Evolutionary conservation across 768 basidiomycete species (phyloP).

Genomic region (Royoungia palumana): DNA sequence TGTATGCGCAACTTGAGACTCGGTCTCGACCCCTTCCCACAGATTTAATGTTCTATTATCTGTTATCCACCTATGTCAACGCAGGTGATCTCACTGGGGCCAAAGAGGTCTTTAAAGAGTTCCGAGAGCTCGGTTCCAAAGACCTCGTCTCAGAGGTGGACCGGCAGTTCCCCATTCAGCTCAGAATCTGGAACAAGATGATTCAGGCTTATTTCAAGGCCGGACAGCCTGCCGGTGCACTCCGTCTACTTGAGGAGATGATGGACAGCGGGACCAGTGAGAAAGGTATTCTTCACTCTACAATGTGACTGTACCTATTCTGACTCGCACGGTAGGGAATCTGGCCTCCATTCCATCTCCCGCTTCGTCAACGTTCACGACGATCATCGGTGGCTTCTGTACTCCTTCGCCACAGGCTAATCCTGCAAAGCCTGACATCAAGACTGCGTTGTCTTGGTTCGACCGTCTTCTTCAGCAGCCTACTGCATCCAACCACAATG

Average conservation of each 20-base stretch:
- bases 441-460: conserved; percentile 70
- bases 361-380: conserved; percentile 58
- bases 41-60: conserved; percentile 44
- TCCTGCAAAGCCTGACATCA: conserved; percentile 42
- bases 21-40: conserved; percentile 28
- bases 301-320: background rate
- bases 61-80: conserved; percentile 58
- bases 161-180: conserved; percentile 31
- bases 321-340: conserved; percentile 11
- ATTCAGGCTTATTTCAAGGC: conserved; percentile 68
- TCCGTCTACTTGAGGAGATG: conserved; percentile 70
- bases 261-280: conserved; percentile 41
- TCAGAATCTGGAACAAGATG: conserved; percentile 71
- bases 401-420: conserved; percentile 20
- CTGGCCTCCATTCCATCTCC: conserved; percentile 50
- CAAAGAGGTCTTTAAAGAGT: conserved; percentile 64
- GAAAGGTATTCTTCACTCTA: conserved; percentile 5
- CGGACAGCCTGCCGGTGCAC: conserved; percentile 58
- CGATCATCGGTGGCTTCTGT: conserved; percentile 65
- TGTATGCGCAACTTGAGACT: conserved; percentile 62
- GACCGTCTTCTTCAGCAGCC: conserved; percentile 53
- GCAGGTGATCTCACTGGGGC: conserved; percentile 47
- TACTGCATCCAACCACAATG: conserved; percentile 34
- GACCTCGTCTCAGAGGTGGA: conserved; percentile 29
- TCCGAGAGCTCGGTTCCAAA: conserved; percentile 38